Evolutionary conservation across 2,329 filamentous ascomycete genomes (phyloP).

Genomic region (Pyrenochaeta sp.): DNA sequence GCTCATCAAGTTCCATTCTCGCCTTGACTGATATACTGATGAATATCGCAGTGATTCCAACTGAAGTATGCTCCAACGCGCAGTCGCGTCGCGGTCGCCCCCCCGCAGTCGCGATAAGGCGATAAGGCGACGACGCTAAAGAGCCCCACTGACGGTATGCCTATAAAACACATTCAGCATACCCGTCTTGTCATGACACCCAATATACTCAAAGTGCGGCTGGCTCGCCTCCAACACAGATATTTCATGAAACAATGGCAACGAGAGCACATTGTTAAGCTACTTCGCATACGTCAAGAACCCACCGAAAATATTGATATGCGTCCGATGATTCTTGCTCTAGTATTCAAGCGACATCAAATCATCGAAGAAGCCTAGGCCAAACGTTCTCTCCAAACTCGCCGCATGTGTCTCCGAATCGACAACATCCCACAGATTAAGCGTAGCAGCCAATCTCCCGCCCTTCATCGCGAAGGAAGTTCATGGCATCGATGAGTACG

Average conservation of each 20-base stretch:
- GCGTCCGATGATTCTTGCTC: constrained; percentile 52
- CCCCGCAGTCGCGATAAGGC: constrained; percentile 24
- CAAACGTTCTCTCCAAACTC: constrained; percentile 50
- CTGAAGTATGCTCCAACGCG: constrained; percentile 1
- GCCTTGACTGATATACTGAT: background rate
- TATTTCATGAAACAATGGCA: constrained; percentile 55
- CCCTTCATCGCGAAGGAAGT: constrained; percentile 55
- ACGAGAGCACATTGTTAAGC: constrained; percentile 46
- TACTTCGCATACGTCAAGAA: constrained; percentile 52
- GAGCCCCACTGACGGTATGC: background rate
- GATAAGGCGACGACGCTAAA: constrained; percentile 24
- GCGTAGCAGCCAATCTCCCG: constrained; percentile 55
- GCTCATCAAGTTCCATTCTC: too few relatives aligned
- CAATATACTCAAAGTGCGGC: constrained; percentile 56
- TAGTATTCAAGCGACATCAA: constrained; percentile 52
- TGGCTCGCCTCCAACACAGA: constrained; percentile 51
- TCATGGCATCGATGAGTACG: constrained; percentile 55
- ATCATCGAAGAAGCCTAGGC: constrained; percentile 55
- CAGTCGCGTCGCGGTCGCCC: constrained; percentile 7
- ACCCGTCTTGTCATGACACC: constrained; percentile 50
- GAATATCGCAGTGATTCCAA: background rate
- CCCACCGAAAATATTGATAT: constrained; percentile 53
- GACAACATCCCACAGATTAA: constrained; percentile 55
- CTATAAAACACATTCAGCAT: constrained; percentile 31
- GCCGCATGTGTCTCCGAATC: constrained; percentile 27